These are phyloP conservation scores for Pulveroboletus sp. DNA, from an alignment of 768 basidiomycete species.

Conservation along the genomic window DNA sequence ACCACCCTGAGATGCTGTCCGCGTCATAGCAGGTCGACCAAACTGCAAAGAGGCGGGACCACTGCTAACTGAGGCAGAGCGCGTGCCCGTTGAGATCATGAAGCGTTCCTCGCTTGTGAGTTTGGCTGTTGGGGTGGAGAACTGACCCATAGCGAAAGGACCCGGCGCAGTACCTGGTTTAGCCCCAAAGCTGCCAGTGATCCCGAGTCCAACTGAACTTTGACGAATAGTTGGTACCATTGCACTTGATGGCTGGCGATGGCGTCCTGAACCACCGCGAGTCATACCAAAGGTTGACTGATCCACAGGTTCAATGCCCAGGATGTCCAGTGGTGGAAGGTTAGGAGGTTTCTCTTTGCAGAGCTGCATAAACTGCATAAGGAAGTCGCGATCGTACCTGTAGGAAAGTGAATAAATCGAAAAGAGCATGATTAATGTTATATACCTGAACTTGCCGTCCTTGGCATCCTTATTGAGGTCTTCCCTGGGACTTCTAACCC, in stretches of 20 bases:
- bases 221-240: conserved; percentile 43
- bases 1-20: conserved; percentile 65
- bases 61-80: conserved; percentile 56
- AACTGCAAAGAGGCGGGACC: conserved; percentile 44
- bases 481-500: conserved; percentile 72
- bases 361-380: conserved; percentile 91
- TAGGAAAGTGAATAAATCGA: conserved; percentile 6
- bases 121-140: conserved; percentile 49
- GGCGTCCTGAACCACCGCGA: conserved; percentile 64
- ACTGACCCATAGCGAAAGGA: conserved; percentile 64
- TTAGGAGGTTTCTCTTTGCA: conserved; percentile 94
- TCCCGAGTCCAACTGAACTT: conserved; percentile 46
- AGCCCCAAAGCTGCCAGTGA: conserved; percentile 21
- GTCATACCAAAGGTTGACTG: conserved; percentile 45
- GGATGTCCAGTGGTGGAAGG: conserved; percentile 83
- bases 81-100: conserved; percentile 36
- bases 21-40: conserved; percentile 58
- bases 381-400: conserved; percentile 96
- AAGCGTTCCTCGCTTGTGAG: conserved; percentile 71
- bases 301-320: conserved; percentile 82
- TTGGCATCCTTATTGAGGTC: conserved; percentile 82
- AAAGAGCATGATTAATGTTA: neutral
- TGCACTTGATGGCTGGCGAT: conserved; percentile 34
- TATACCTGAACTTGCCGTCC: conserved; percentile 85
- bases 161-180: conserved; percentile 29